Base-by-base conservation (phyloP, 2,329 filamentous ascomycete genomes). In the Talaromyces piceae region DNA sequence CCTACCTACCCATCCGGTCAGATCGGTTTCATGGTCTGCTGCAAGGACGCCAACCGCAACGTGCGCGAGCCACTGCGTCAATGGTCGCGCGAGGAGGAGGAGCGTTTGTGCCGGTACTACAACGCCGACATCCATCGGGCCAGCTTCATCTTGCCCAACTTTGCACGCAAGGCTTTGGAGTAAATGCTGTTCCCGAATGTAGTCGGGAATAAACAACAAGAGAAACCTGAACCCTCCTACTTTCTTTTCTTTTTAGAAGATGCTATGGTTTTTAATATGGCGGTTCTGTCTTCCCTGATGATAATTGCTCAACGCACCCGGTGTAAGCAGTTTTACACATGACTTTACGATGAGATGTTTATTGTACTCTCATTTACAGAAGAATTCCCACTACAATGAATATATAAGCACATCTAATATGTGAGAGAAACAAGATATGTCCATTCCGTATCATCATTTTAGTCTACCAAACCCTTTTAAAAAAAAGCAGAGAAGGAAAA, bases 11-110 rank as follows among this genome's bases (percentile, higher is more conserved):
- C 93, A 60, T 95, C 89, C 52, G 93, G 93, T 69, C 93, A 98
- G 79, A 98, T 98, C 67, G 93, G 93, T 69, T 98, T 98, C 85
- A 96, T 98, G 91, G 88, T 98, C 68, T 97, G 93, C 84, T 88
- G 81, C 85, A 97, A 98, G 83, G 91, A 97, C 69, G 77, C 83
- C 69, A 83, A 74, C 67, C 82, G 84, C 71, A 81, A 98, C 74
- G 81, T 97, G 68, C 88, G 81, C 72, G 87, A 84, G 73, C 93
- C 93, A 49, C 67, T 96, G 56, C 86, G 93, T 67, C 78, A 74
- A 63, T 95, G 90, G 86, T 78, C 82, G 57, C 69, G 79, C 58
- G 91, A 94, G 74, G 90, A 97, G 75, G 93, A 98, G 81, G 84
- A 88, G 67, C 85, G 88, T 73, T 78, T 91, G 64, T 95, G 89